Percentiles rank a stretch among this genome's conserved stretches.
phyloP scores from a whole-genome alignment of 768 basidiomycete genomes.

The Termitomyces eurrhizus region DNA sequence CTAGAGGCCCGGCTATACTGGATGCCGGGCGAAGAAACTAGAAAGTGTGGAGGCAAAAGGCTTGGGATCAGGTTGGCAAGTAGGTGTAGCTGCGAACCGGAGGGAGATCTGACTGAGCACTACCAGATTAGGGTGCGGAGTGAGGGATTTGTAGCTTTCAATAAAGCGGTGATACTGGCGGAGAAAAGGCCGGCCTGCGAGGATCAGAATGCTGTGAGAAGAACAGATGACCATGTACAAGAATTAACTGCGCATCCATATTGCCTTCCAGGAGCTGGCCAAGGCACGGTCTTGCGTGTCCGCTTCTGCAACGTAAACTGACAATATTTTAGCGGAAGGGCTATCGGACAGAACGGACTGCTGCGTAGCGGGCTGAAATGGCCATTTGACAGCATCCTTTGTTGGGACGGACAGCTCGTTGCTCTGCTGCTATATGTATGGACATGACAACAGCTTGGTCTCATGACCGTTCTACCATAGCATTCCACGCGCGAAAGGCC shows the following conservation, averaged over 20 bases:
- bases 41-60: slow-evolving; percentile 26
- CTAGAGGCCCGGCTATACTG: slow-evolving; percentile 36
- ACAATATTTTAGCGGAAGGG: slow-evolving; percentile 16
- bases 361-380: slow-evolving; percentile 3
- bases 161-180: slow-evolving; percentile 20
- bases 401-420: background rate
- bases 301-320: slow-evolving; percentile 19
- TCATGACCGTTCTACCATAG: slow-evolving; percentile 6
- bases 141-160: slow-evolving; percentile 18
- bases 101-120: slow-evolving; percentile 14
- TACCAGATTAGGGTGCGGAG: slow-evolving; percentile 7
- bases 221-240: slow-evolving; percentile 12
- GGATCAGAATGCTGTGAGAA: background rate
- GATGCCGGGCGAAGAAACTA: slow-evolving; percentile 43
- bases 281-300: slow-evolving; percentile 16
- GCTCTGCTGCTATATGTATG: slow-evolving; percentile 6
- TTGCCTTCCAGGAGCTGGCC: slow-evolving; percentile 17
- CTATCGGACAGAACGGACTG: background rate
- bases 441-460: background rate
- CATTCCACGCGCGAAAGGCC: background rate
- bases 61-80: background rate
- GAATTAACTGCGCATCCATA: slow-evolving; percentile 19
- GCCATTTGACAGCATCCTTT: background rate
- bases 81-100: slow-evolving; percentile 9
- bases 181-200: slow-evolving; percentile 21